phyloP scores from a whole-genome alignment of 305 asterid species.

The Plantago coronopus region DNA sequence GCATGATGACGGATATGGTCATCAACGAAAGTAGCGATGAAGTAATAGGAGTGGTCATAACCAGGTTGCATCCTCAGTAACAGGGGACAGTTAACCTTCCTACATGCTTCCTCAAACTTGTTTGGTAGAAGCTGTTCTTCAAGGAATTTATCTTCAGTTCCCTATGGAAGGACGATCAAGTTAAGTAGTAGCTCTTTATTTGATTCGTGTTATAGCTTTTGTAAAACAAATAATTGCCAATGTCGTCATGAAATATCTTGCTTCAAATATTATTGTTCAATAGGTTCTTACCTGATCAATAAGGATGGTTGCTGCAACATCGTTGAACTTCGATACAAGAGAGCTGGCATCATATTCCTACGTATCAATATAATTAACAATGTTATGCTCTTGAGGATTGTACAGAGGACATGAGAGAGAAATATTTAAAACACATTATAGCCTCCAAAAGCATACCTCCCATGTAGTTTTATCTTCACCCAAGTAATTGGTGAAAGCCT shows the following conservation, averaged over 20 bases:
- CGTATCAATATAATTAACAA: slow-evolving; percentile 20
- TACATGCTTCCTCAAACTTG: slow-evolving; percentile 80
- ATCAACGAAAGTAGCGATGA: slow-evolving; percentile 76
- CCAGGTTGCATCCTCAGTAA: slow-evolving; percentile 77
- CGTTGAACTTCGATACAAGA: slow-evolving; percentile 57
- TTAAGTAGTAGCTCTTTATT: not conserved
- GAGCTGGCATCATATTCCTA: slow-evolving; percentile 93
- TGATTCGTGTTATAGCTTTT: not conserved
- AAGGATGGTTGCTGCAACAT: slow-evolving; percentile 72
- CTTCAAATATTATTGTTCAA: not conserved
- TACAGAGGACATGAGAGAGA: no score
- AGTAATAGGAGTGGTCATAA: slow-evolving; percentile 86
- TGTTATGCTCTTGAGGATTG: not conserved
- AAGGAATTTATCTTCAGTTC: slow-evolving; percentile 78
- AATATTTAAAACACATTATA: not conserved
- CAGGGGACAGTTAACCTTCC: slow-evolving; percentile 50
- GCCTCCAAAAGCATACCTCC: slow-evolving; percentile 60
- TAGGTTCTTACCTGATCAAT: slow-evolving; percentile 74
- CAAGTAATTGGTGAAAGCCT: slow-evolving; percentile 88
- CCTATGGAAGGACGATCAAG: slow-evolving; percentile 37
- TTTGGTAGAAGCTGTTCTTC: slow-evolving; percentile 63
- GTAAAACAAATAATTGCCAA: not conserved
- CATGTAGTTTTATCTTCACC: slow-evolving; percentile 74
- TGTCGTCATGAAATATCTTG: not conserved
- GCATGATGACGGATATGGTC: slow-evolving; percentile 90